Base-by-base conservation (phyloP, 1,139 yeast species). In the Zygoascus meyerae region DNA sequence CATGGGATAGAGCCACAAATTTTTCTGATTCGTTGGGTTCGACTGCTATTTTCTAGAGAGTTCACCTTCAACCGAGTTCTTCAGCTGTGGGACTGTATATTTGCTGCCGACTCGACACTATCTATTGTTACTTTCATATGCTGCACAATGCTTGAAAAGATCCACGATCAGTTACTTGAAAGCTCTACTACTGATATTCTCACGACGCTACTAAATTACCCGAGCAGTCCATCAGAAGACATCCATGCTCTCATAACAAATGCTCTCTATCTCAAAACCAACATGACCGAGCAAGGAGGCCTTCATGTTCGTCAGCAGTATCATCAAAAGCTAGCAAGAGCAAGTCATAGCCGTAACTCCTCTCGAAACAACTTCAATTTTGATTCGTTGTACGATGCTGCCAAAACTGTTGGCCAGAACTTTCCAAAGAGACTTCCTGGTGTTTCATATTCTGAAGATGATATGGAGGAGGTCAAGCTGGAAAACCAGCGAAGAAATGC, bases 21-120 rank as follows among this genome's bases (percentile, higher is more conserved):
- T 37, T 79, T 84, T 83, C 75, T 78, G 11, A 76, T 79, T 26
- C 60, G 82, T 40, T 79, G 77, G 67, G 66, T 77, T 26, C 64
- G 84, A 14, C 62, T 79, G 35, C 52, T 79, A 30, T 67, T 79
- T 44, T 67, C 76, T 7, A 62, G 84, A 35, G 84, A 79, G 54
- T 64, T 79, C 45, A 59, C 58, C 2, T 60, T 68, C 37, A 47
- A 53, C 15, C 54, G 55, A 5, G 53, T 59, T 33, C 53, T 67
- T 31, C 50, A 47, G 10, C 51, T 69, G 9, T 69, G 73, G 73
- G 72, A 69, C 48, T 59, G 63, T 10, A 47, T 69, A 8, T 68
- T 69, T 50, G 69, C 71, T 7, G 66, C 65, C 3, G 59, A 57
- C 41, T 38, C 49, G 15, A 54, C 58, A 11, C 51, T 63, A 40